phyloP scores from a whole-genome alignment of 2,329 filamentous ascomycete species.

The Talaromyces sp. region DNA sequence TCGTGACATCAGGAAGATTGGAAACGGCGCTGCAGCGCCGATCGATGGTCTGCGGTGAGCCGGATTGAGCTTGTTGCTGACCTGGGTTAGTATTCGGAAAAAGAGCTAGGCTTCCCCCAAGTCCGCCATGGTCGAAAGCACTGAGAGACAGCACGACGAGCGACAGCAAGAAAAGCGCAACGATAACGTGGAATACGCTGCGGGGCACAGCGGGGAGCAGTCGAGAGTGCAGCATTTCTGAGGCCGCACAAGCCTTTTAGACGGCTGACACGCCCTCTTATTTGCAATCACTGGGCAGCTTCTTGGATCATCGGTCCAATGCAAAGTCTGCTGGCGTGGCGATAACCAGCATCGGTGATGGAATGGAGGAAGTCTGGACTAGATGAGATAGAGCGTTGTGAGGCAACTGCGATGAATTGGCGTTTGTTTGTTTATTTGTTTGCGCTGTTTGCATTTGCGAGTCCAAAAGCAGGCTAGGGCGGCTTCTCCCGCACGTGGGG shows the following conservation, averaged over 20 bases:
- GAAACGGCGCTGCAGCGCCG: constrained; percentile 37
- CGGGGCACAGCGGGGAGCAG: constrained; percentile 5
- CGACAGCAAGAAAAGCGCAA: constrained; percentile 7
- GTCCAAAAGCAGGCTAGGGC: background rate
- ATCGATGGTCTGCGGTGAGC: constrained; percentile 7
- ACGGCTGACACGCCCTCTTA: background rate
- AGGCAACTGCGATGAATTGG: background rate
- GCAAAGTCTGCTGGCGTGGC: background rate
- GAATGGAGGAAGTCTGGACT: background rate
- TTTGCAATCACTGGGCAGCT: background rate
- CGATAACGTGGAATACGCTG: constrained; percentile 3
- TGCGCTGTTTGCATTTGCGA: background rate
- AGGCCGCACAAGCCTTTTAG: background rate
- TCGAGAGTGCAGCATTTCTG: constrained; percentile 8
- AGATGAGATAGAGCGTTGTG: background rate
- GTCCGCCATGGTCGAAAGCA: background rate
- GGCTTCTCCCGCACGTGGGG: background rate
- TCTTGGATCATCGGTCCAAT: background rate
- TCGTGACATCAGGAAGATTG: constrained; percentile 42
- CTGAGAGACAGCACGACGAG: constrained; percentile 7
- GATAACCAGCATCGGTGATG: background rate
- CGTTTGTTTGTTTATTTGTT: background rate
- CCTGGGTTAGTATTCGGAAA: background rate
- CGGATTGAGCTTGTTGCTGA: background rate
- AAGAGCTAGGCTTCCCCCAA: constrained; percentile 2